These are phyloP conservation scores for Cyphellophora attinorum DNA, from an alignment of 2,329 filamentous ascomycete species.

Conservation along the genomic window DNA sequence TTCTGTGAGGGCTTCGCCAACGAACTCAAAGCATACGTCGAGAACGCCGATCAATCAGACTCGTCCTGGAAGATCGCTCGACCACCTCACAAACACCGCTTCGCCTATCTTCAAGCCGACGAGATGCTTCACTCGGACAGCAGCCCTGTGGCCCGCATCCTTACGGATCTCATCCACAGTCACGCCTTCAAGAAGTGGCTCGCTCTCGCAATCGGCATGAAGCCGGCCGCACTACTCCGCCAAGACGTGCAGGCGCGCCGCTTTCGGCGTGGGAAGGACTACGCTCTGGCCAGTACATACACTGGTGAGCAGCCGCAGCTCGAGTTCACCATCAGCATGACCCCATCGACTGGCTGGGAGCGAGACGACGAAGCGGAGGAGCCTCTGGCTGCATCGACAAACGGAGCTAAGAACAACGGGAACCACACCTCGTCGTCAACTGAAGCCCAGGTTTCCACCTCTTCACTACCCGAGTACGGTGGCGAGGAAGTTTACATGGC, in stretches of 20 bases:
- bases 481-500: slow-evolving; percentile 78
- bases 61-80: slow-evolving; percentile 63
- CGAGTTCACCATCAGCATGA: slow-evolving; percentile 80
- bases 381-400: slow-evolving; percentile 22
- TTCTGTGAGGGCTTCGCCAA: slow-evolving; percentile 68
- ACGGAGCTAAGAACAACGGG: neutral
- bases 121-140: slow-evolving; percentile 31
- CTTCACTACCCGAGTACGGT: slow-evolving; percentile 22
- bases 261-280: slow-evolving; percentile 80
- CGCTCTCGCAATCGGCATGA: slow-evolving; percentile 66
- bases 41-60: slow-evolving; percentile 47
- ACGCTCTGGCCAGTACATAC: slow-evolving; percentile 84
- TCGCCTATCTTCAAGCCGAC: slow-evolving; percentile 50
- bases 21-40: slow-evolving; percentile 61
- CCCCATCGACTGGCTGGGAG: slow-evolving; percentile 77
- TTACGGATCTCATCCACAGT: slow-evolving; percentile 76
- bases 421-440: slow-evolving; percentile 18
- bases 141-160: slow-evolving; percentile 62
- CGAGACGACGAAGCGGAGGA: slow-evolving; percentile 43
- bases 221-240: slow-evolving; percentile 48
- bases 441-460: slow-evolving; percentile 24
- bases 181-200: slow-evolving; percentile 85
- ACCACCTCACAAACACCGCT: slow-evolving; percentile 93
- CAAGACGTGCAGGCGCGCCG: slow-evolving; percentile 73
- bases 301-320: slow-evolving; percentile 61